Evolutionary conservation across 495 filamentous ascomycete species (phyloP), one percentile per base, ranked within the genome.

Genomic region (Penicillium argentinense): DNA sequence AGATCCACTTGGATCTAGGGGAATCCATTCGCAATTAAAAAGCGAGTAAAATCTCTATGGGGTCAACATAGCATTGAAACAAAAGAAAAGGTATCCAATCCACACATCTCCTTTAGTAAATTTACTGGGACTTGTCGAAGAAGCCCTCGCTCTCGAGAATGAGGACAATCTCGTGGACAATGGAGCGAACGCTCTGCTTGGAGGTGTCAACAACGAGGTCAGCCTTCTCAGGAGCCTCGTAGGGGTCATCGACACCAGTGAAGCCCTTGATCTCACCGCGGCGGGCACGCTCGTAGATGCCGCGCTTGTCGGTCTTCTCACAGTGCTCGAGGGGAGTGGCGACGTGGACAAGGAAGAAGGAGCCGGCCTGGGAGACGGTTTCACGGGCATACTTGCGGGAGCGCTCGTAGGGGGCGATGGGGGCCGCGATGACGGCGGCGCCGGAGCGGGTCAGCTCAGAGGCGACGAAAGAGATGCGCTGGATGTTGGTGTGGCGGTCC

Each of bases 231-330:
- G 93, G 93, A 48, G 67, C 61, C 82, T 98, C 93, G 66, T 97
- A 98, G 44, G 93, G 91, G 69, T 97, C 93, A 68, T 98, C 93
- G 47, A 98, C 93, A 59, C 93, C 93, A 23, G 93, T 98, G 77
- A 98, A 98, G 24, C 91, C 91, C 83, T 89, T 93, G 73, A 98
- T 95, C 78, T 97, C 90, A 12, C 93, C 93, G 7, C 71, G 77
- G 41, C 95, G 81, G 11, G 93, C 93, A 71, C 82, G 80, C 18
- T 73, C 78, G 71, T 98, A 98, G 55, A 97, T 85, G 18, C 93
- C 95, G 49, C 83, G 78, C 81, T 89, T 95, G 69, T 98, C 93
- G 43, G 91, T 96, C 80, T 85, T 84, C 79, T 98, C 93, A 69
- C 84, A 88, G 76, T 90, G 79, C 73, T 95, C 89, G 41, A 98